These are phyloP conservation scores for Pythium apleroticum DNA, from an alignment of 352 stramenopile species.

Conservation along the genomic window DNA sequence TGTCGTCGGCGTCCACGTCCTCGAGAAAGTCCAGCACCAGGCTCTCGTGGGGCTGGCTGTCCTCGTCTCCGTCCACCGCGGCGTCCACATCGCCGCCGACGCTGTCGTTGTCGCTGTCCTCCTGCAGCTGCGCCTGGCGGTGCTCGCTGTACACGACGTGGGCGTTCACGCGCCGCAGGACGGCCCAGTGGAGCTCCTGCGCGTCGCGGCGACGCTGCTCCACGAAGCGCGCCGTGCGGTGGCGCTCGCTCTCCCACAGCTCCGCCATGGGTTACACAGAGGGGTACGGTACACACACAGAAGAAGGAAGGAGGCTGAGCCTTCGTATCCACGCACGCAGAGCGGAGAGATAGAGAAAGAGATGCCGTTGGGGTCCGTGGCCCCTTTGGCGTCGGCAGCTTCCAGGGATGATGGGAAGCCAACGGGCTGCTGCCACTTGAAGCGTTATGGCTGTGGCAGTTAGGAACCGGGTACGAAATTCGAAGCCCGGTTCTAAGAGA, in stretches of 20 bases:
- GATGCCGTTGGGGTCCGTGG: neutral
- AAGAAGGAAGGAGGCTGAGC: neutral
- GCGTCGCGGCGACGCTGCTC: conserved; percentile 12
- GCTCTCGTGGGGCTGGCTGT: conserved; percentile 20
- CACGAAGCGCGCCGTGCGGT: conserved; percentile 11
- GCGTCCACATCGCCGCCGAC: conserved; percentile 22
- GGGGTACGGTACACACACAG: neutral
- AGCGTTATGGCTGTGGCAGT: neutral
- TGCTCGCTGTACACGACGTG: conserved; percentile 33
- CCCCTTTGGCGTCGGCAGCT: neutral
- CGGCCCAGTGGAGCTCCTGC: neutral
- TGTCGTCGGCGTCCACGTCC: conserved; percentile 51
- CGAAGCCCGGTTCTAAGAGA: neutral
- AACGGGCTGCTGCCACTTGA: conserved; percentile 1
- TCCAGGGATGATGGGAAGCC: neutral
- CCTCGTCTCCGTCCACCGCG: conserved; percentile 18
- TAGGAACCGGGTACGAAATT: conserved; percentile 1
- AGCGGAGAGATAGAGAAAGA: neutral
- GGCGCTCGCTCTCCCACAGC: conserved; percentile 16
- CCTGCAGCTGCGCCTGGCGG: conserved; percentile 29
- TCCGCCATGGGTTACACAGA: conserved; percentile 18
- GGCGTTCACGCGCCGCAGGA: conserved; percentile 18
- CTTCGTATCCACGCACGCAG: too few species aligned
- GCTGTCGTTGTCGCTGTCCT: neutral
- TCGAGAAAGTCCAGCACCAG: conserved; percentile 56